Conservation (phyloP, 2,329 filamentous ascomycete species). For the Alternaria triticina region DNA sequence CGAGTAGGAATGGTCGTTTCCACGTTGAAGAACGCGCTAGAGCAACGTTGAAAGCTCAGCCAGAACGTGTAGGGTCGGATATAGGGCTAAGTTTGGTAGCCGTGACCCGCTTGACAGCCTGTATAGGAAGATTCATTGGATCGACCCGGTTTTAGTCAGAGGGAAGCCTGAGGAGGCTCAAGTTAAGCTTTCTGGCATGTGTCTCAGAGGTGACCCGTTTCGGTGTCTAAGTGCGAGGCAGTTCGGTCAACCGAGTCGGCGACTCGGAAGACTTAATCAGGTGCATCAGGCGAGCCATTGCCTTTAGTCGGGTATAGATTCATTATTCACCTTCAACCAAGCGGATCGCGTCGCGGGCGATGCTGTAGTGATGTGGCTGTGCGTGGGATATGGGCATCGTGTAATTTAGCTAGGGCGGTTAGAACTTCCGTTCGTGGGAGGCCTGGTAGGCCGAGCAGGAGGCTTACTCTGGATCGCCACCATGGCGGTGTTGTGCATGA, state of each 20-base stretch:
- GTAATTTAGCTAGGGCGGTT: slow-evolving; percentile 1
- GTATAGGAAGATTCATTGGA: slow-evolving; percentile 10
- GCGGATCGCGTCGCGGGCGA: slow-evolving; percentile 1
- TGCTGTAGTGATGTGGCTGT: slow-evolving; percentile 11
- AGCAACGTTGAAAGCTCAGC: slow-evolving; percentile 13
- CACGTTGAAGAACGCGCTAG: slow-evolving; percentile 6
- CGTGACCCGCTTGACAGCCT: neutral
- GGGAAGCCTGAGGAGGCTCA: slow-evolving; percentile 20
- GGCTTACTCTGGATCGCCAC: slow-evolving; percentile 16
- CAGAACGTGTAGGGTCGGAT: slow-evolving; percentile 13
- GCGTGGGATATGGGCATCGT: slow-evolving; percentile 1
- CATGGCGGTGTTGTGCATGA: slow-evolving; percentile 3
- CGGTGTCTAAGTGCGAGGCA: slow-evolving; percentile 18
- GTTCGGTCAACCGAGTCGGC: neutral
- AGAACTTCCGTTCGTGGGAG: neutral
- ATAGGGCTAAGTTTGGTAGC: slow-evolving; percentile 19
- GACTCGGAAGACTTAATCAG: neutral
- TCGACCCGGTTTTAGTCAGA: slow-evolving; percentile 9
- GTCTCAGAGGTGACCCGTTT: slow-evolving; percentile 7
- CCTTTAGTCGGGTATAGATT: neutral
- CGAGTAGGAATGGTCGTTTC: slow-evolving; percentile 13
- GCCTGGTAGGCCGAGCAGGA: slow-evolving; percentile 11
- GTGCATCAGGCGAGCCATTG: slow-evolving; percentile 16
- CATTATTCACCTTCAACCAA: neutral
- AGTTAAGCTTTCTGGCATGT: slow-evolving; percentile 19